These are phyloP conservation scores for Phlebopus sp. DNA, from an alignment of 1,284 basidiomycete genomes.

Conservation along the genomic window DNA sequence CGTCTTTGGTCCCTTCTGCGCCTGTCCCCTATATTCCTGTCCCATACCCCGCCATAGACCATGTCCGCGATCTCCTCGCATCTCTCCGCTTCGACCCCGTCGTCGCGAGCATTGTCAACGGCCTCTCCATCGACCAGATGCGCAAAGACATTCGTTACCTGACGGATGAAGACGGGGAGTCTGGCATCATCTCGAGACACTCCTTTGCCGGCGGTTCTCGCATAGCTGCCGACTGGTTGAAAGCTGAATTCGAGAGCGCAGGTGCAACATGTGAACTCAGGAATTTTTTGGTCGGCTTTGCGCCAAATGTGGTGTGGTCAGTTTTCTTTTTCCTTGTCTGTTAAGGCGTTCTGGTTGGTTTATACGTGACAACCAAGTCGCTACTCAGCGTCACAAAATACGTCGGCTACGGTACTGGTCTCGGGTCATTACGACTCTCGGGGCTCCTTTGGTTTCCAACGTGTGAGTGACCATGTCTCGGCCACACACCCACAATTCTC, in stretches of 20 bases:
- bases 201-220: slow-evolving; percentile 71
- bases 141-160: slow-evolving; percentile 72
- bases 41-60: slow-evolving; percentile 45
- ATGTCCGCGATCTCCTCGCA: slow-evolving; percentile 47
- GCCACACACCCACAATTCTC: background rate
- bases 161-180: slow-evolving; percentile 72
- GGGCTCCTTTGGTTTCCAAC: slow-evolving; percentile 70
- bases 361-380: slow-evolving; percentile 39
- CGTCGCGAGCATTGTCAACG: slow-evolving; percentile 61
- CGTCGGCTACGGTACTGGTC: slow-evolving; percentile 63
- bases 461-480: slow-evolving; percentile 16
- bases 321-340: background rate
- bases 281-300: slow-evolving; percentile 66
- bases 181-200: slow-evolving; percentile 70
- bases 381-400: slow-evolving; percentile 50
- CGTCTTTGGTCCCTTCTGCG: slow-evolving; percentile 45
- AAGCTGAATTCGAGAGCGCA: slow-evolving; percentile 62
- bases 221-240: slow-evolving; percentile 75
- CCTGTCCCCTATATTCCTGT: slow-evolving; percentile 54
- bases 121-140: slow-evolving; percentile 62
- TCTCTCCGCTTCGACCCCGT: slow-evolving; percentile 56
- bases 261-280: slow-evolving; percentile 72
- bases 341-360: background rate
- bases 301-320: slow-evolving; percentile 84
- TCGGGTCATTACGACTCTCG: slow-evolving; percentile 86